These are phyloP conservation scores for Quercus gilva DNA, from an alignment of 306 rosid species.

Conservation along the genomic window DNA sequence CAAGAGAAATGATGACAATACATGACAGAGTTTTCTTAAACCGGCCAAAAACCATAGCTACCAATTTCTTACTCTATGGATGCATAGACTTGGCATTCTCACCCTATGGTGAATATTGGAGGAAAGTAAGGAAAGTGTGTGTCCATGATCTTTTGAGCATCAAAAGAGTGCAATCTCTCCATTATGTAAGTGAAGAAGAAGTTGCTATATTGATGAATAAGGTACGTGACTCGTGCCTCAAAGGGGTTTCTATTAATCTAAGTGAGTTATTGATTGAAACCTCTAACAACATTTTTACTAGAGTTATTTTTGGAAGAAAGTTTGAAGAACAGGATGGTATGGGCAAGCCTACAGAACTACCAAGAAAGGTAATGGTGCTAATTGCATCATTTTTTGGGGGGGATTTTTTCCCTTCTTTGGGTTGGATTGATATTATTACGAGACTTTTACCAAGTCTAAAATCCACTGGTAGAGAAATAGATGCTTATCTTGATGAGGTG, in stretches of 20 bases:
- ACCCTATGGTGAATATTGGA: conserved; percentile 20
- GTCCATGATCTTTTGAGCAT: background rate
- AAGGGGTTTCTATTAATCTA: background rate
- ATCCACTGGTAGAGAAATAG: background rate
- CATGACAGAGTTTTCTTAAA: too few relatives aligned
- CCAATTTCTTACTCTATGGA: conserved; percentile 5
- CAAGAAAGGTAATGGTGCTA: background rate
- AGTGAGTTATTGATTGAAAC: background rate
- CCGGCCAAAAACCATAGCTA: too few relatives aligned
- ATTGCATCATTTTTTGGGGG: background rate
- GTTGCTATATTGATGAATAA: background rate
- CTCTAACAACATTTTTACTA: background rate
- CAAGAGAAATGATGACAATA: too few relatives aligned
- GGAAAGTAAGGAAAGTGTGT: conserved; percentile 1
- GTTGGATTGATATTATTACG: background rate
- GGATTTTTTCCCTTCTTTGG: background rate
- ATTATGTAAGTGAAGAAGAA: conserved; percentile 7
- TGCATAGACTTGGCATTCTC: conserved; percentile 15
- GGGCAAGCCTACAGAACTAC: background rate
- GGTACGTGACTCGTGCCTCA: background rate
- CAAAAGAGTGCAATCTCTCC: background rate
- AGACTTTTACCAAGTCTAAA: background rate
- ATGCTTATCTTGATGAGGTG: background rate
- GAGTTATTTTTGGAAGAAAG: conserved; percentile 5
- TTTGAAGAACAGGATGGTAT: background rate